Conservation (phyloP, 768 basidiomycete species). For the Sarcodon sp. region DNA sequence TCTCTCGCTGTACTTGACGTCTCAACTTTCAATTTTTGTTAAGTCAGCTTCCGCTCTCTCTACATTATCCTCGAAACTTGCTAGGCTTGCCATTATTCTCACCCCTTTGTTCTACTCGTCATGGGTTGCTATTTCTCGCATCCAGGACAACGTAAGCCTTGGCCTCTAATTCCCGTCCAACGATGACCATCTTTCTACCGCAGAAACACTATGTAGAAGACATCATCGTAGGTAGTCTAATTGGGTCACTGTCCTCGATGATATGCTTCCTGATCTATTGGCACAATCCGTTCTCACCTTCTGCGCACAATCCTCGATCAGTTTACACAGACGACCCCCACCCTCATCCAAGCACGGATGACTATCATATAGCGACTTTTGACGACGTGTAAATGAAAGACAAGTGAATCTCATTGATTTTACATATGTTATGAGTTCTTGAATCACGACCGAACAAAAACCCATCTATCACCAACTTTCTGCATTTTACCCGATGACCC, state of each 20-base stretch:
- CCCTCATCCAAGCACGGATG: not conserved
- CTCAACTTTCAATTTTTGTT: constrained; percentile 35
- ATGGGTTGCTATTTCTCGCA: constrained; percentile 47
- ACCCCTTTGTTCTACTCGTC: constrained; percentile 41
- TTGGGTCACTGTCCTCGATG: constrained; percentile 37
- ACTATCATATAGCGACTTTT: not conserved
- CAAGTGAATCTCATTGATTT: not conserved
- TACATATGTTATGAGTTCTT: constrained; percentile 6
- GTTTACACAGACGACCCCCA: constrained; percentile 20
- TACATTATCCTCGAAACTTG: constrained; percentile 33
- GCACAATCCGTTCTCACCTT: constrained; percentile 43
- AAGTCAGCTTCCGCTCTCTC: constrained; percentile 21
- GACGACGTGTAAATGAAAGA: not conserved
- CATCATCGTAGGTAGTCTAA: constrained; percentile 46
- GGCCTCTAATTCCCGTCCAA: constrained; percentile 1
- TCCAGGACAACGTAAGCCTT: constrained; percentile 51
- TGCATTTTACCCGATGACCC: constrained; percentile 34
- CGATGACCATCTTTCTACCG: not conserved
- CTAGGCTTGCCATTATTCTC: constrained; percentile 32
- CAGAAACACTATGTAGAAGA: constrained; percentile 63
- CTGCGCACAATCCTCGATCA: constrained; percentile 28
- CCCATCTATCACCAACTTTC: constrained; percentile 60
- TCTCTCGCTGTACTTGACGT: constrained; percentile 30
- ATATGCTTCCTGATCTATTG: constrained; percentile 50
- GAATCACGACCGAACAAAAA: constrained; percentile 36